These are phyloP conservation scores for Tetracentron sinense DNA, from an alignment of 164 flowering plant genomes.

Conservation along the genomic window DNA sequence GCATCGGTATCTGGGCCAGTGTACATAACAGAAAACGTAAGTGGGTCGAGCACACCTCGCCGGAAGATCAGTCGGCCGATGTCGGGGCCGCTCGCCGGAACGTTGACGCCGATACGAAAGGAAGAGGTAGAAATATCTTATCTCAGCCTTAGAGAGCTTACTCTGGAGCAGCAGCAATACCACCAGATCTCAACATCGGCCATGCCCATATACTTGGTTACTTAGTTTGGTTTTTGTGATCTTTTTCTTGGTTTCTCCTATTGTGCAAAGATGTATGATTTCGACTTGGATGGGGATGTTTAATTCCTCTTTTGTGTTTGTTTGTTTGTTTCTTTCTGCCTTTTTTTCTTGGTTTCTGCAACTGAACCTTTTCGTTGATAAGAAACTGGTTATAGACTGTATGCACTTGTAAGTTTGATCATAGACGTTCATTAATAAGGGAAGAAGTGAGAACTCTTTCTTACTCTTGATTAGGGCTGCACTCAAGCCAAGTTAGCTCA, in stretches of 20 bases:
- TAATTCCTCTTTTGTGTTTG: neutral
- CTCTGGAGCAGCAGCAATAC: conserved; percentile 36
- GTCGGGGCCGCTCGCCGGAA: conserved; percentile 68
- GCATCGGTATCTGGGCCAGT: conserved; percentile 68
- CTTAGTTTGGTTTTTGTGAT: conserved; percentile 20
- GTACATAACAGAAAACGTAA: conserved; percentile 58
- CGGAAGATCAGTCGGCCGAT: conserved; percentile 45
- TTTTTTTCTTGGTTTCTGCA: neutral
- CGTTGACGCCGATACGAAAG: conserved; percentile 35
- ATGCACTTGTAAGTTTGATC: no score
- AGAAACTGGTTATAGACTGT: no score
- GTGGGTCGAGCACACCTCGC: conserved; percentile 50
- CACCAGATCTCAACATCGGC: conserved; percentile 52
- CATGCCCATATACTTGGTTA: conserved; percentile 81
- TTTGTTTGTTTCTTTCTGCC: neutral
- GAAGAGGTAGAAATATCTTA: conserved; percentile 57
- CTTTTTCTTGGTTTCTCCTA: neutral
- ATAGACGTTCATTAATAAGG: no score
- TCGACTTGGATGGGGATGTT: no score
- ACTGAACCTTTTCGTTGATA: neutral
- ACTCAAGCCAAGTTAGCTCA: no score
- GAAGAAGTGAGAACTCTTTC: no score
- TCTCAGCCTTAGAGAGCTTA: conserved; percentile 69
- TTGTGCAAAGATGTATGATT: neutral
- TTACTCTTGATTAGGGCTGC: no score